Percentiles rank a stretch among this genome's conserved stretches.
Conservation (phyloP, 768 basidiomycete species). For the Psilocybe azurescens region DNA sequence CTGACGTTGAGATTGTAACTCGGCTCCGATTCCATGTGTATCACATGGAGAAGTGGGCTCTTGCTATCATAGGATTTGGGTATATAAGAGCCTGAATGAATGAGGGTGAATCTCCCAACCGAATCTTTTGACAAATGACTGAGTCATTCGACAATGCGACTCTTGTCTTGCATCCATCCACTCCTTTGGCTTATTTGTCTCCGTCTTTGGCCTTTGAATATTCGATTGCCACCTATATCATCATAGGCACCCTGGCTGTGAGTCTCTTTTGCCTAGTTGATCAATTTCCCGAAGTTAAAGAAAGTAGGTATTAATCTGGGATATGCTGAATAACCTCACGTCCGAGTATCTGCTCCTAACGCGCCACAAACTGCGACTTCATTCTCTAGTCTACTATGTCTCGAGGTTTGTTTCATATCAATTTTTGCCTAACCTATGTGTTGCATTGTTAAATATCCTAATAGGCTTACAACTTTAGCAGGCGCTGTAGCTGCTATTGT, state of each 20-base stretch:
- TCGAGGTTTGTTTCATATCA: background rate
- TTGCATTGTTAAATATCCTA: background rate
- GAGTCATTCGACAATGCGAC: background rate
- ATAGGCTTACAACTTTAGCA: background rate
- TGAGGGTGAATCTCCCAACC: too few species aligned
- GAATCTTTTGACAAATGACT: background rate
- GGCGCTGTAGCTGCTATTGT: background rate
- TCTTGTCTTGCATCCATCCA: background rate
- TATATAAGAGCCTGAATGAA: background rate
- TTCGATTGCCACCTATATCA: background rate
- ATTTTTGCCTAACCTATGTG: background rate
- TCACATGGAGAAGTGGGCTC: background rate
- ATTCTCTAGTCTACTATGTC: background rate
- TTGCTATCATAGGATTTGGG: background rate
- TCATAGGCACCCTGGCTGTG: background rate
- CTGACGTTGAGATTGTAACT: background rate
- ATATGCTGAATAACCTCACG: background rate
- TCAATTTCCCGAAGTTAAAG: background rate
- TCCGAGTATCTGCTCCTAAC: background rate
- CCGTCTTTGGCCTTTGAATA: constrained; percentile 1
- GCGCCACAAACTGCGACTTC: background rate
- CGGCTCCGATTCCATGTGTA: background rate
- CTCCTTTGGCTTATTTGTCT: background rate
- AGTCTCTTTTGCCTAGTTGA: background rate
- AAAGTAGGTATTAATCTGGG: background rate